A percentile compares a stretch with the other conserved stretches of the same genome.
Evolutionary conservation across 2,329 filamentous ascomycete species (phyloP).

Genomic region (Pseudocercospora pini-densiflorae): DNA sequence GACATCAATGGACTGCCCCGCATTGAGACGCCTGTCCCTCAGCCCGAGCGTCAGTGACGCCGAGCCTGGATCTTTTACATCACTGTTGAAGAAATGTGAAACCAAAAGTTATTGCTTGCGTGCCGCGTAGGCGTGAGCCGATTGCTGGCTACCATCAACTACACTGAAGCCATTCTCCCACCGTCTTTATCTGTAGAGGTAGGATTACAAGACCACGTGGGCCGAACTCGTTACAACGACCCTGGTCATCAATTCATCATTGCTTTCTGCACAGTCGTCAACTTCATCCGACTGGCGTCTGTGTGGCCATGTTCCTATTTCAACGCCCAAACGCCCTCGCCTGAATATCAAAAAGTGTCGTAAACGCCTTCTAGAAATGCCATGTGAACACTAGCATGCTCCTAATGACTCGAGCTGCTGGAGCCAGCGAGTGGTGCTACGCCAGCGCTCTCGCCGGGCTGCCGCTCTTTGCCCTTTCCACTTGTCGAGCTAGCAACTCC

Average conservation of each 20-base stretch:
- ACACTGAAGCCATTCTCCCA: neutral
- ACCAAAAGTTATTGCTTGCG: neutral
- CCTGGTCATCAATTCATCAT: neutral
- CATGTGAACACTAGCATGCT: neutral
- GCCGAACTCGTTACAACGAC: neutral
- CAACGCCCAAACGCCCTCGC: constrained; percentile 10
- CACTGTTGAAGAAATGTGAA: neutral
- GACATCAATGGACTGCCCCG: neutral
- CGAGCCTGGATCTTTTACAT: neutral
- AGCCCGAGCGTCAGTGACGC: neutral
- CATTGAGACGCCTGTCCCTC: neutral
- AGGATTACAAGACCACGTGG: neutral
- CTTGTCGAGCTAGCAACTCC: constrained; percentile 34
- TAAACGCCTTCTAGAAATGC: neutral
- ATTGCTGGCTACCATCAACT: neutral
- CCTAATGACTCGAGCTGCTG: neutral
- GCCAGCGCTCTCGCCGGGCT: constrained; percentile 38
- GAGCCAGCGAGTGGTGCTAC: constrained; percentile 19
- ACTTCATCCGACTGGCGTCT: neutral
- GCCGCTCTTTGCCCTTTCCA: constrained; percentile 37
- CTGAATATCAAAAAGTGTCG: neutral
- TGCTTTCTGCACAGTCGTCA: neutral
- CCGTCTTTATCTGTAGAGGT: neutral
- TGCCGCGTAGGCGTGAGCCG: neutral
- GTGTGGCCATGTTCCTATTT: neutral